Base-by-base conservation (phyloP, 2,329 filamentous ascomycete genomes). In the Metarhizium rileyi region DNA sequence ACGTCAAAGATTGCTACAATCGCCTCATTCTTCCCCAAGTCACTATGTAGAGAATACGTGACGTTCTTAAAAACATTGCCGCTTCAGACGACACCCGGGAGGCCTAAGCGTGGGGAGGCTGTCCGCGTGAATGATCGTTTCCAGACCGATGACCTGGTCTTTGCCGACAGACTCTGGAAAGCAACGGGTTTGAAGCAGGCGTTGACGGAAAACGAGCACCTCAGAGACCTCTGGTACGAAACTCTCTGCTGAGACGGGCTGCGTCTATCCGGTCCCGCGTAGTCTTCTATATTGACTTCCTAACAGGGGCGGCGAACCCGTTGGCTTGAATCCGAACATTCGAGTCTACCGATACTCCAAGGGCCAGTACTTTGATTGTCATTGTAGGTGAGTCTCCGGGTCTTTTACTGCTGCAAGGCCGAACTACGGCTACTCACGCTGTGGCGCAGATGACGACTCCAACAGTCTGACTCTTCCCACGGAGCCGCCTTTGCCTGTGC, bases 281-380 rank as follows among this genome's bases (percentile, higher is more conserved):
- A 20, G 5, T 26, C 25, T 44, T 9, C 18, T 23, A 22, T 23
- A 26, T n/a, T 38, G 16, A 43, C 23, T 26, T 8, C 36, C 33
- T n/a, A 60, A 73, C 44, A 95, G 89, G 87, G 89, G 87, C 50
- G 90, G 90, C 26, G 77, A 89, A 46, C 81, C 87, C 0, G 70
- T 94, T n/a, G 90, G 90, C 0, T 69, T 96, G 52, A 95, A 89
- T 65, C 81, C 87, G 8, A 94, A 94, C 56, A 94, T 96, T 49
- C 77, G 91, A 30, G 80, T 96, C 27, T 96, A 96, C 69, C 80
- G 90, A 22, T 96, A 96, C 66, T 79, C 77, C 1, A 80, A 84
- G 56, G 88, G 87, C 0, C 90, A 96, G 63, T 95, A 90, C 64
- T 96, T 96, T 64, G 90, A 90, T 61, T 84, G 87, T 59, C 91